Evolutionary conservation across 352 stramenopile genomes (phyloP), one percentile per base, ranked within the genome.

Genomic region (Globisporangium cederbergense): DNA sequence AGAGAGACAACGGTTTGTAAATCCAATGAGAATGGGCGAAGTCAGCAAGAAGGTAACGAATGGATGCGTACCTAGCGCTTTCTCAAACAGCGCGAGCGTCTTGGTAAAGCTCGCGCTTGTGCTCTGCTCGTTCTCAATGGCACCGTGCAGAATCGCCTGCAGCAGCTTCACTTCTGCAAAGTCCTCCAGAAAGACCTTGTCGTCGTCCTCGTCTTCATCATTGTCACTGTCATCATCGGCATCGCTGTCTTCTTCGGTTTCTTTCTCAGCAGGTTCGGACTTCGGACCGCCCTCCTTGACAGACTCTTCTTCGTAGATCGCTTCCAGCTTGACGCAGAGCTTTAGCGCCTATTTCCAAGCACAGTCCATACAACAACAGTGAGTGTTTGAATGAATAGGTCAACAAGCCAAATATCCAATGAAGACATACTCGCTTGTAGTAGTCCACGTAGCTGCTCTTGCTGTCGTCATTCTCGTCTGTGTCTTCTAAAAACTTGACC

Each of bases 111-210:
- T 71, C 18, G 68, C 58, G 2, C 62, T 58, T 30, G 47, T 53
- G 9, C 62, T 74, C 4, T 53, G 50, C 20, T 72, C 68, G 7
- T 72, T 58, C 42, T 88, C 75, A 7, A 90, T 59, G 32, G 76
- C 60, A n/a, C 74, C 68, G 36, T 77, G 60, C 16, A 95, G 64
- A 30, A 91, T 79, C 9, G 86, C 86, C 42, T 91, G 73, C 36
- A 95, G 64, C 47, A 93, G 55, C 53, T 85, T 82, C 28, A 87
- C 72, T 60, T 82, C 74, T 0, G 77, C 77, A 64, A 72, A 86
- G 54, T 86, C 77, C 58, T 76, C 73, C 3, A 61, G 22, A n/a
- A 74, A 73, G 25, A 83, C 73, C n/a, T 67, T 73, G 25, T 86
- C 77, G 38, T 86, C 77, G 2, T 81, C 76, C 34, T 79, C 73